phyloP scores from a whole-genome alignment of 2,329 filamentous ascomycete genomes.

The Nemania sp. region DNA sequence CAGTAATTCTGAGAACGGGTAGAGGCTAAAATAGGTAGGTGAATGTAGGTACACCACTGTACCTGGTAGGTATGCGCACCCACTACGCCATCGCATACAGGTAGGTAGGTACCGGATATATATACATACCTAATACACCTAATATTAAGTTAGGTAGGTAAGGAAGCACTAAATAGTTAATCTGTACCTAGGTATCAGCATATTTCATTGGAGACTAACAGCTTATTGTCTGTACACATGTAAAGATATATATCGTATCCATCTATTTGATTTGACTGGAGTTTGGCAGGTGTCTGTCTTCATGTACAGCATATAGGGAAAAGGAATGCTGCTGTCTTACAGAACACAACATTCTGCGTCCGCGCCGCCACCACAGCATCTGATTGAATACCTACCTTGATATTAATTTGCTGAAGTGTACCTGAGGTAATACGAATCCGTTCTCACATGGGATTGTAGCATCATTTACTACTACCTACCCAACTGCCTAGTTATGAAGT shows the following conservation, averaged over 20 bases:
- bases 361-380: constrained; percentile 21
- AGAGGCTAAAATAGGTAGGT: constrained; percentile 30
- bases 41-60: neutral
- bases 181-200: neutral
- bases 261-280: neutral
- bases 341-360: constrained; percentile 31
- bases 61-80: neutral
- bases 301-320: constrained; percentile 12
- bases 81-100: neutral
- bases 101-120: neutral
- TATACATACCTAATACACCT: too few species aligned
- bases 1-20: constrained; percentile 17
- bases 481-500: neutral
- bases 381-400: constrained; percentile 11
- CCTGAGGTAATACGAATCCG: neutral
- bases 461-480: neutral
- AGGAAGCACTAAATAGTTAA: neutral
- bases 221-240: constrained; percentile 8
- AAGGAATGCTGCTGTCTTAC: constrained; percentile 32
- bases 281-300: constrained; percentile 19
- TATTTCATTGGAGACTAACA: neutral
- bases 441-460: neutral
- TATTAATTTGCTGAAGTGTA: neutral
- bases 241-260: neutral
- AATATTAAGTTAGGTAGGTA: too few species aligned